Base-by-base conservation (phyloP, 768 basidiomycete species). In the Mrakia gelida region DNA sequence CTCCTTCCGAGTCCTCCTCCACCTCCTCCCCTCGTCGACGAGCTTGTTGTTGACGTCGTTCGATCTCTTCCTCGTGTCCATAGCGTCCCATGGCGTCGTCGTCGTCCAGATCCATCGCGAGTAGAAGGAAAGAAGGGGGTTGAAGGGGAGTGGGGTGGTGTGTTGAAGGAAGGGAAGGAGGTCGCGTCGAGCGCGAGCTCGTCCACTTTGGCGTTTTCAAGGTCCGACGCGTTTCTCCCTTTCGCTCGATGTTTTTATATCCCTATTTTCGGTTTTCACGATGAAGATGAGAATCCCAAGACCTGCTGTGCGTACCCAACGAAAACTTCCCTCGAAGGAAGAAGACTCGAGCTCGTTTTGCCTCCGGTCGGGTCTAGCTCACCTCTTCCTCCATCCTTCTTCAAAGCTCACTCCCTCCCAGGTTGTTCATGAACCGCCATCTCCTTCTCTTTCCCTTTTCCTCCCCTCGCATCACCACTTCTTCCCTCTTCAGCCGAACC, bases 61-160 rank as follows among this genome's bases (percentile, higher is more conserved):
- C 73, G 30, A 70, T 41, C 73, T 78, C 77, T 45, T 78, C 77
- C 26, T 78, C 73, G 65, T 68, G 63, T 3, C 77, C 77, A 54
- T 78, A 78, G 38, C 77, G 65, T 49, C 77, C 77, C 77, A 78
- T 78, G 3, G 71, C 38, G 18, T 43, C 30, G 34, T 78, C 77
- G 26, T 73, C 73, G 5, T 45, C 54, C 26, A 52, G 34, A 8
- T 65, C 67, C 63, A 67, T 75, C 34, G 59, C 26, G 54, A 41
- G 28, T 15, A 23, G n/a, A 15, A 34, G 45, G 28, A 26, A 54
- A 45, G 56, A 54, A 28, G 23, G 71, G 26, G 9, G 11, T 32
- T 2, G 45, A 32, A 43, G 23, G 15, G 30, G 45, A 2, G 56
- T 73, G 71, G 28, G 13, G 26, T 59, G 56, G 45, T 28, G n/a